Evolutionary conservation across 164 flowering plant species (phyloP), one percentile per base, ranked within the genome.

Genomic region (Kalanchoe fedtschenkoi): DNA sequence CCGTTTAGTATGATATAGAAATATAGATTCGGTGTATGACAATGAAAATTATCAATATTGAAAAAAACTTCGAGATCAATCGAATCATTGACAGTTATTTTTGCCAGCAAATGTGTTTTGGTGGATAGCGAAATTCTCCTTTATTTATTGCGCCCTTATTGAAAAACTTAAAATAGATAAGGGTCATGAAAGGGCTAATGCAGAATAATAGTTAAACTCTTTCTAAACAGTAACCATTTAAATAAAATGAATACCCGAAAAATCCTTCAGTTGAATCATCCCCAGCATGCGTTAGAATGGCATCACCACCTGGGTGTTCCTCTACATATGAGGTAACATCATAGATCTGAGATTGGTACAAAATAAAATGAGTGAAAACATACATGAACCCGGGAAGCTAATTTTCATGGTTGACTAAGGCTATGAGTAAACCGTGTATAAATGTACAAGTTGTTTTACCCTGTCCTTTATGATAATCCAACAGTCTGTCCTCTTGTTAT

Each of bases 181-280:
- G 13, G 43, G 14, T 32, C 10, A 5, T 30, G 19, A 2, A 5
- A 38, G 16, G 64, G n/a, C 9, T 5, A 21, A 13, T 24, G 42
- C 2, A 10, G 56, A 24, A 22, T 6, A 44, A 11, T 21, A 15
- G 16, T 43, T 10, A 57, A 44, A 33, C 44, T 32, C 42, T 4
- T 17, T 10, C 28, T 3, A 51, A 21, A 11, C 14, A 10, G 10
- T 19, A 51, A 17, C 24, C 26, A 19, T 2, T 51, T 28, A 51
- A 21, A 51, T 19, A 11, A 60, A 22, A 61, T 57, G 57, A 73
- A 42, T 86, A 92, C 98, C 98, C 96, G 57, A 17, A 89, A 75
- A 92, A 92, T n/a, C 98, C 96, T 82, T 84, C 87, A 57, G 98
- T 93, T 22, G 98, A 85, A 81, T 93, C 97, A 67, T 83, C 92